Conservation (phyloP, 2,329 filamentous ascomycete genomes). For the Penicillium sp. region DNA sequence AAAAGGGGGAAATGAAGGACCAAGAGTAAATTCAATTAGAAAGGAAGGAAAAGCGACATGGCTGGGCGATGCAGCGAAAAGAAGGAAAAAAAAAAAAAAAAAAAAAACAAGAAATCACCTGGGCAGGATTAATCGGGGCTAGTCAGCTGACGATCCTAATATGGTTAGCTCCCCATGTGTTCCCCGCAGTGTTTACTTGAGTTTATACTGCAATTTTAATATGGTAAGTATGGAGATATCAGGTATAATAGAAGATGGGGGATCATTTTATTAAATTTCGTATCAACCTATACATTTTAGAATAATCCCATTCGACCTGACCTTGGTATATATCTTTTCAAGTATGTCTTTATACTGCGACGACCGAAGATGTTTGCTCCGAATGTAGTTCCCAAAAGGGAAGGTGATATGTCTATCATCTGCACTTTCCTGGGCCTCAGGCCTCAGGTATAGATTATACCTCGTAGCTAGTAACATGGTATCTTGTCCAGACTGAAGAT, state of each 20-base stretch:
- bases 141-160: conserved; percentile 9
- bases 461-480: not conserved
- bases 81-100: not conserved
- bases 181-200: conserved; percentile 11
- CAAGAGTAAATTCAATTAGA: not conserved
- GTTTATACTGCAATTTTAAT: conserved; percentile 1
- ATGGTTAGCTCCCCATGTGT: conserved; percentile 5
- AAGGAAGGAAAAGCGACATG: not conserved
- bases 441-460: not conserved
- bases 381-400: not conserved
- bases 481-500: not conserved
- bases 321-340: not conserved
- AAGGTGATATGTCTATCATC: not conserved
- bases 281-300: not conserved
- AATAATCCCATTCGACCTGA: not conserved
- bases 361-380: not conserved
- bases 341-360: not conserved
- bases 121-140: not conserved
- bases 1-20: not conserved
- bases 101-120: not conserved
- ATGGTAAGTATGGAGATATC: not conserved
- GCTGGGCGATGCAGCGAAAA: conserved; percentile 2
- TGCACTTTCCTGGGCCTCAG: not conserved
- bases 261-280: not conserved
- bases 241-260: not conserved